These are phyloP conservation scores for Vicia sativa DNA, from an alignment of 306 rosid genomes.

Conservation along the genomic window DNA sequence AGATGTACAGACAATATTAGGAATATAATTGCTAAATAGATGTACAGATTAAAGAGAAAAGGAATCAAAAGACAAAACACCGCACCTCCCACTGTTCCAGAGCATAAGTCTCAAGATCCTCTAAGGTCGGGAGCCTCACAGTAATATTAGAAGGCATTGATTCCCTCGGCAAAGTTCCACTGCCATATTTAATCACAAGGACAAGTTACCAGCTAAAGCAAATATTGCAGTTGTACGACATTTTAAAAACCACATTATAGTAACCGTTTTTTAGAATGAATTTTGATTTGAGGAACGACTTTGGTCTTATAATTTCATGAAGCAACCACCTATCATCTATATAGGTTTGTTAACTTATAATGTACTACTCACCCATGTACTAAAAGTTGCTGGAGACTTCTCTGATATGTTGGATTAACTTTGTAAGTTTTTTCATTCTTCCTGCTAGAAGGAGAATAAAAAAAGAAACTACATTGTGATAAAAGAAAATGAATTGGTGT, in stretches of 20 bases:
- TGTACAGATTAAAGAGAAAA: conserved; percentile 19
- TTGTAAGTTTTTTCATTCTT: conserved; percentile 79
- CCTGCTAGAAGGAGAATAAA: conserved; percentile 54
- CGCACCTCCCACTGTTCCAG: conserved; percentile 88
- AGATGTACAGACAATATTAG: conserved; percentile 27
- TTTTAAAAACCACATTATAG: conserved; percentile 4
- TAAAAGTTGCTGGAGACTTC: conserved; percentile 82
- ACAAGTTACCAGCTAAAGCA: conserved; percentile 42
- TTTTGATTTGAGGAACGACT: conserved; percentile 36
- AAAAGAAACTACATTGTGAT: conserved; percentile 7
- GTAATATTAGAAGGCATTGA: conserved; percentile 86
- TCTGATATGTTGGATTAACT: conserved; percentile 75
- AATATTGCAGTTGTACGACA: conserved; percentile 32
- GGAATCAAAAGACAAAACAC: conserved; percentile 33
- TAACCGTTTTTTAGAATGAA: conserved; percentile 12
- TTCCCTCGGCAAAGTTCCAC: conserved; percentile 95
- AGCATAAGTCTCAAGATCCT: conserved; percentile 85
- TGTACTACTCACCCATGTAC: conserved; percentile 65
- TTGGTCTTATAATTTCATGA: conserved; percentile 29
- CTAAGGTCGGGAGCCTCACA: conserved; percentile 82
- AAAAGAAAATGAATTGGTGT: too few relatives aligned
- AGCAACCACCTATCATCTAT: conserved; percentile 19
- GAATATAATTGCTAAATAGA: conserved; percentile 22
- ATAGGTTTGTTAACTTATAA: conserved; percentile 23
- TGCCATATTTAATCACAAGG: conserved; percentile 49